Conservation (phyloP, 371 early-diverging fungal species). For the Choanephora cucurbitarum region DNA sequence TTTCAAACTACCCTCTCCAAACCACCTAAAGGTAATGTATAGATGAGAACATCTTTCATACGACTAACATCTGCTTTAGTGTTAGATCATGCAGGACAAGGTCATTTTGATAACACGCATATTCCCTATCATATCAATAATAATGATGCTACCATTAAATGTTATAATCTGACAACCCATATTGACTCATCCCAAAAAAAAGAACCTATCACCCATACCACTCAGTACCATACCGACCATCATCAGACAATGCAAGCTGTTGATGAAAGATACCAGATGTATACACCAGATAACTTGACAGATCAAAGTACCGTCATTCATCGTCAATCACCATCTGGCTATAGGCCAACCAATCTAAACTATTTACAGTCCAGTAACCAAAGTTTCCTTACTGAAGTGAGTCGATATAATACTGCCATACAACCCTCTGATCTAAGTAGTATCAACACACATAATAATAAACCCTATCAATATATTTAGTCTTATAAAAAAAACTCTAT, state of each 20-base stretch:
- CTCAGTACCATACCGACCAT: no score
- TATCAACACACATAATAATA: background rate
- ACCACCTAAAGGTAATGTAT: background rate
- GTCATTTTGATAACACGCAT: no score
- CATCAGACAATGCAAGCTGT: no score
- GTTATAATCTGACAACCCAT: background rate
- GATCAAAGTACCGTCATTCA: background rate
- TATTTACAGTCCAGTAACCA: background rate
- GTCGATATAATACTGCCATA: constrained; percentile 1
- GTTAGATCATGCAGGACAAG: no score
- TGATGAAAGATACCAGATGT: no score
- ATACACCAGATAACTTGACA: no score
- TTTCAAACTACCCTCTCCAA: background rate
- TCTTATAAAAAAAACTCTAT: background rate
- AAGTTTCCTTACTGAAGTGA: constrained; percentile 8
- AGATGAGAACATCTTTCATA: no score
- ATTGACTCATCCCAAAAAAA: background rate
- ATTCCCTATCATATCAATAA: background rate
- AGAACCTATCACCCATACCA: no score
- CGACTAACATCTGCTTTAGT: no score
- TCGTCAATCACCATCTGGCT: background rate
- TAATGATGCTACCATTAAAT: background rate
- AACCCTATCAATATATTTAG: constrained; percentile 10
- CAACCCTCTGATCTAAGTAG: background rate
- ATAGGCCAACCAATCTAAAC: background rate